Evolutionary conservation across 1,139 yeast species (phyloP).

Genomic region (Pichia kudriavzevii): DNA sequence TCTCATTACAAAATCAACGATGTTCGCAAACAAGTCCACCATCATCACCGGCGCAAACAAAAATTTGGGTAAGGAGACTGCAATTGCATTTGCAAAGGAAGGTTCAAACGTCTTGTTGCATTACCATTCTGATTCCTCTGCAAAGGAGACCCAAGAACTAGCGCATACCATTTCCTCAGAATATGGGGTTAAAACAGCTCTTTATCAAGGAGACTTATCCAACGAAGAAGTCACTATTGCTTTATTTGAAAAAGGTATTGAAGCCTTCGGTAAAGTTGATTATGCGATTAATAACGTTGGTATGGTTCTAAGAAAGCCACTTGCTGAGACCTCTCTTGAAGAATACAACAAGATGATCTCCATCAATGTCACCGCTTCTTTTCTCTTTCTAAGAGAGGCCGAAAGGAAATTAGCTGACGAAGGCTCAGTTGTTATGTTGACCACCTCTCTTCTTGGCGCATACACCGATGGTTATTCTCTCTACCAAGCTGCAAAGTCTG

Average conservation of each 20-base stretch:
- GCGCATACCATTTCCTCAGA: constrained; percentile 32
- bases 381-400: constrained; percentile 54
- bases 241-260: constrained; percentile 40
- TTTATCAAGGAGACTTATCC: constrained; percentile 41
- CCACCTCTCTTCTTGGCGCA: constrained; percentile 61
- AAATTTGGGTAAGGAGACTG: constrained; percentile 54
- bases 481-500: constrained; percentile 56
- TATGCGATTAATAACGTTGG: constrained; percentile 64
- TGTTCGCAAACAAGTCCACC: constrained; percentile 43
- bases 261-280: constrained; percentile 43
- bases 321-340: constrained; percentile 40
- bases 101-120: constrained; percentile 54
- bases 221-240: constrained; percentile 35
- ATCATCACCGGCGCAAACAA: constrained; percentile 61
- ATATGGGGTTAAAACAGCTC: constrained; percentile 35
- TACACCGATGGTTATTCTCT: constrained; percentile 50
- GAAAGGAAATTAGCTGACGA: constrained; percentile 41
- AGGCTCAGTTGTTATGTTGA: constrained; percentile 50
- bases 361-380: constrained; percentile 53
- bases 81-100: constrained; percentile 45
- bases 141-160: constrained; percentile 34
- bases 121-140: constrained; percentile 41
- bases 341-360: constrained; percentile 50
- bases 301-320: constrained; percentile 49
- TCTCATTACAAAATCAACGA: too few relatives aligned